Base-by-base conservation (phyloP, 2,329 filamentous ascomycete genomes). In the Mycosphaerella arachidis region DNA sequence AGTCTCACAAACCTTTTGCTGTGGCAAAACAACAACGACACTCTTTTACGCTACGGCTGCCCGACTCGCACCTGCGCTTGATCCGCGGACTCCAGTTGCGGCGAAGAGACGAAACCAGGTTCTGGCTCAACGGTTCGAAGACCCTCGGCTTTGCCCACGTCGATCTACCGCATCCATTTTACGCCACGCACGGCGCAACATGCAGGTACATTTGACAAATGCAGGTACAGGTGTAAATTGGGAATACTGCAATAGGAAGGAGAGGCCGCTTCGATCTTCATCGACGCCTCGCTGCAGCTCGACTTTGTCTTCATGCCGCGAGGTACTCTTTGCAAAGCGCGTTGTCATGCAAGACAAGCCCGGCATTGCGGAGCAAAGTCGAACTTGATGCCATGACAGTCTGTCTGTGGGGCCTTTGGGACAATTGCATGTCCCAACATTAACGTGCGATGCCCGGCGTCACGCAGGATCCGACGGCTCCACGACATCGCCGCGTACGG, bases 11-110 rank as follows among this genome's bases (percentile, higher is more conserved):
- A 10, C 8, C 40, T 55, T 48, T 55, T 58, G 60, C 56, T 13
- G 58, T 65, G 63, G 60, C 63, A 56, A 61, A 65, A 61, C 53
- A 61, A 45, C 53, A 61, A 61, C 57, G 58, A 59, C 58, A 53
- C 40, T 48, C 50, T 51, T 56, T 9, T 48, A 56, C 20, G 54
- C 16, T 43, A 31, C 20, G 50, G 54, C 45, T 52, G 18, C 24
- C 35, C 46, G 48, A 45, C 55, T 13, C 29, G 16, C 20, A 7
- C 40, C 40, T 43, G 51, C 13, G 27, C 27, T 37, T 31, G 24
- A 24, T 24, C 40, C 31, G 31, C 12, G 31, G 7, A 33, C 24
- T 20, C 16, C 31, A 53, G 51, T 40, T 10, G 31, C 31, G 40
- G n/a, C 40, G 40, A n/a, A 43, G 40, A 18, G 1, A 43, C 13